Base-by-base conservation (phyloP, 176 grass and related monocot genomes). In the Triticum aestivum region DNA sequence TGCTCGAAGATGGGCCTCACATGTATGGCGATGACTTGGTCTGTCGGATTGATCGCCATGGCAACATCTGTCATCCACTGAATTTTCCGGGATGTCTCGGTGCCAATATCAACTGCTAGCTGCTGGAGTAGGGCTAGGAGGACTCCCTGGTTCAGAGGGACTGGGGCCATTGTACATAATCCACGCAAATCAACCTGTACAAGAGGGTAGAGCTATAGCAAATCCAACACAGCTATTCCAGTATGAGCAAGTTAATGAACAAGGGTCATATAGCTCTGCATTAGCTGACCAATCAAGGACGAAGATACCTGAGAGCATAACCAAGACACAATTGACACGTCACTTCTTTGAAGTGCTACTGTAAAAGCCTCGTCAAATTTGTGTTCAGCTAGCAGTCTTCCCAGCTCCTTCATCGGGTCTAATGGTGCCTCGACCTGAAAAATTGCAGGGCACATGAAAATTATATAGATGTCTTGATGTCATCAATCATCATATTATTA, bases 341-440 rank as follows among this genome's bases (percentile, higher is more conserved):
- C 90, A 83, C 93, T 91, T 89, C 90, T 94, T 80, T 99, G 97
- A 75, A 99, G 94, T 13, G 97, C 97, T 85, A 94, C 91, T 59
- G 94, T 99, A 85, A 99, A 99, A 45, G 97, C 92, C 83, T 99
- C 97, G 1, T 97, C 97, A 56, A 90, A 94, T 80, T 99, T 99
- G 67, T 74, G 83, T 68, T 99, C 97, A 64, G 90, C 83, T 82
- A 99, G 86, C 58, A 99, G 65, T 82, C 97, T 95, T 61, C 83
- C 35, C 62, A 99, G 86, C 72, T 97, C 97, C 82, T 94, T 97
- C 87, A 75, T 97, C 2, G 97, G 94, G 79, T 99, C 97, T 37
- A 93, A 61, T 5, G 90, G 90, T 75, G 92, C 94, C 89, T 96
- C 97, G 49, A 83, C 92, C 97, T 96, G 34, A 20, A 21, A 63